These are phyloP conservation scores for Aspergillus panamensis DNA, from an alignment of 495 filamentous ascomycete genomes.

Conservation along the genomic window DNA sequence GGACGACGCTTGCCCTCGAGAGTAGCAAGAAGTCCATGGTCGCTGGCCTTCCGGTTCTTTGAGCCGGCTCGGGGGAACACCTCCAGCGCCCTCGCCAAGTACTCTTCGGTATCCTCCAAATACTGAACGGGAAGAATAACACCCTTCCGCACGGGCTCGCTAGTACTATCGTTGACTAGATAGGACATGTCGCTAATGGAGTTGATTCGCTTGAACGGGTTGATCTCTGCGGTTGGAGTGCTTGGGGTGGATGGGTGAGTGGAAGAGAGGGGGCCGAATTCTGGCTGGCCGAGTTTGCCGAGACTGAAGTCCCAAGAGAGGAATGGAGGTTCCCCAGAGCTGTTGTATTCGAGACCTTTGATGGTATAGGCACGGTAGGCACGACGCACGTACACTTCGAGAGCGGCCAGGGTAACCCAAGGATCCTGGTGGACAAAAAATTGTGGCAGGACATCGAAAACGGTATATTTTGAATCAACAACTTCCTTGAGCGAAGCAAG, in stretches of 20 bases:
- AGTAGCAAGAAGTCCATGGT: conserved; percentile 62
- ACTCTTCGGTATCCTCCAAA: conserved; percentile 88
- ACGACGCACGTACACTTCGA: conserved; percentile 94
- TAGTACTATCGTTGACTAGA: conserved; percentile 59
- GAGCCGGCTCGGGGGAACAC: conserved; percentile 59
- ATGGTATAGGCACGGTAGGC: conserved; percentile 94
- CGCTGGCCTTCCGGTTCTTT: conserved; percentile 37
- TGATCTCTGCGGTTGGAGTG: conserved; percentile 64
- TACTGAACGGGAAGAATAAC: conserved; percentile 91
- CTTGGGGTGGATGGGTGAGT: conserved; percentile 78
- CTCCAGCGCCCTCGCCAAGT: conserved; percentile 76
- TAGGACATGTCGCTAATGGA: conserved; percentile 98
- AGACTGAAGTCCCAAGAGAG: conserved; percentile 95
- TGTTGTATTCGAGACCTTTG: conserved; percentile 82
- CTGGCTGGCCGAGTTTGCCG: conserved; percentile 83
- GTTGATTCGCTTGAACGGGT: conserved; percentile 72
- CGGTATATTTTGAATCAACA: conserved; percentile 95
- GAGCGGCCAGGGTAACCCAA: conserved; percentile 89
- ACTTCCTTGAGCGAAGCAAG: conserved; percentile 89
- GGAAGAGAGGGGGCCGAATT: conserved; percentile 76
- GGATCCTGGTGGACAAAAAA: conserved; percentile 94
- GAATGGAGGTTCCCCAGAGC: conserved; percentile 70
- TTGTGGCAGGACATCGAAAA: conserved; percentile 89
- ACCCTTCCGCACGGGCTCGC: conserved; percentile 84
- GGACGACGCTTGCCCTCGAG: conserved; percentile 70